Conservation (phyloP, 805 yeast genomes). For the Kuraishia piskuri region DNA sequence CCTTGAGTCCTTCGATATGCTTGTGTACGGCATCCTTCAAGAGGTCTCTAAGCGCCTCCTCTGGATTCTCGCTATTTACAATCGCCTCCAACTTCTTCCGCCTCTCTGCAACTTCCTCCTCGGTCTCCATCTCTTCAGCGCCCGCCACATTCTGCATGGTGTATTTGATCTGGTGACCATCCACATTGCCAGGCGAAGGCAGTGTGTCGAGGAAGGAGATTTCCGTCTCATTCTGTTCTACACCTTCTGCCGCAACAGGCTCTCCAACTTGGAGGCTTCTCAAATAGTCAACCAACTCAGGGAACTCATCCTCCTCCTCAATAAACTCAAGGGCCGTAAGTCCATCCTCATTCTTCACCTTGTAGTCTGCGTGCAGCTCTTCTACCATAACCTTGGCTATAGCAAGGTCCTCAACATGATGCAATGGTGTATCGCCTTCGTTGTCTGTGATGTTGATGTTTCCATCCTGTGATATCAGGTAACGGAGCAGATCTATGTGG, state of each 20-base stretch:
- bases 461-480: conserved; percentile 55
- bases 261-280: conserved; percentile 29
- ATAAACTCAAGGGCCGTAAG: conserved; percentile 65
- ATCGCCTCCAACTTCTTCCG: conserved; percentile 61
- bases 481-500: conserved; percentile 56
- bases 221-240: conserved; percentile 7
- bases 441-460: conserved; percentile 73
- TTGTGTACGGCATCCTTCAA: conserved; percentile 59
- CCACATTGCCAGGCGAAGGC: conserved; percentile 24
- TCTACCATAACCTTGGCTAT: conserved; percentile 64
- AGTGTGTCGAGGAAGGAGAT: conserved; percentile 3
- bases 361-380: conserved; percentile 59
- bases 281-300: conserved; percentile 66
- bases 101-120: conserved; percentile 43
- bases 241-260: conserved; percentile 8
- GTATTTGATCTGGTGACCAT: conserved; percentile 48
- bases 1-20: conserved; percentile 15
- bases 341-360: conserved; percentile 60
- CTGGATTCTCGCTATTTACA: conserved; percentile 68
- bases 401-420: conserved; percentile 68
- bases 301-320: conserved; percentile 79
- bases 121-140: conserved; percentile 26
- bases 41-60: conserved; percentile 62
- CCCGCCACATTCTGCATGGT: conserved; percentile 38
- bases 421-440: conserved; percentile 95